Base-by-base conservation (phyloP, 331 rosid genomes). In the Quercus phellos region DNA sequence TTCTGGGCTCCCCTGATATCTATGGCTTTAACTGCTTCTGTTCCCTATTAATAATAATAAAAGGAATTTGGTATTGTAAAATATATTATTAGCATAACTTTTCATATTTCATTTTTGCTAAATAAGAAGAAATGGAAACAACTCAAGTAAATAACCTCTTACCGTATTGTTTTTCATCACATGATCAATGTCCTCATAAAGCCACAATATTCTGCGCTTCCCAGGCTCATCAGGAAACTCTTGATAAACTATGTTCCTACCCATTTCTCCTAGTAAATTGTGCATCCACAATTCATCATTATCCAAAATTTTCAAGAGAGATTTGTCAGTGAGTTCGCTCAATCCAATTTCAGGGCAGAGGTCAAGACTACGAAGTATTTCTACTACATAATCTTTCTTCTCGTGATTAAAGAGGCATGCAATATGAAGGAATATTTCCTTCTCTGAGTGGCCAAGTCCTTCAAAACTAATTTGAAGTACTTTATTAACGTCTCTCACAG, bases 341-440 rank as follows among this genome's bases (percentile, higher is more conserved):
- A 78, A 12, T 26, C 8, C 51, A 59, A 29, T 58, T 24, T 59
- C 19, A 2, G 77, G 77, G 0, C 5, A 1, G 14, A 70, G 72
- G 61, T 42, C 77, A 9, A 70, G 54, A 19, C 22, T 16, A 6
- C 11, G 19, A 27, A 78, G 17, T 2, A 46, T 18, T 6, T 19
- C 51, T 46, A 1, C 34, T 51, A 50, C 77, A 56, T 71, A 26
- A 27, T 50, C 14, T 27, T 70, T 19, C 3, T 46, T 0, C 14
- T 7, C 71, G 4, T 76, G 77, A 19, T 38, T 30, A 16, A 78
- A 78, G 54, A 78, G 30, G 61, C 77, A 78, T n/a, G 77, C 29
- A 2, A 70, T 29, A 53, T 71, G 64, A n/a, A 78, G 55, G 42
- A 78, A 78, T 29, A 78, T 32, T 71, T 29, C 54, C 64, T 71